These are phyloP conservation scores for Talaromyces trachyspermus DNA, from an alignment of 495 filamentous ascomycete species.

Conservation along the genomic window DNA sequence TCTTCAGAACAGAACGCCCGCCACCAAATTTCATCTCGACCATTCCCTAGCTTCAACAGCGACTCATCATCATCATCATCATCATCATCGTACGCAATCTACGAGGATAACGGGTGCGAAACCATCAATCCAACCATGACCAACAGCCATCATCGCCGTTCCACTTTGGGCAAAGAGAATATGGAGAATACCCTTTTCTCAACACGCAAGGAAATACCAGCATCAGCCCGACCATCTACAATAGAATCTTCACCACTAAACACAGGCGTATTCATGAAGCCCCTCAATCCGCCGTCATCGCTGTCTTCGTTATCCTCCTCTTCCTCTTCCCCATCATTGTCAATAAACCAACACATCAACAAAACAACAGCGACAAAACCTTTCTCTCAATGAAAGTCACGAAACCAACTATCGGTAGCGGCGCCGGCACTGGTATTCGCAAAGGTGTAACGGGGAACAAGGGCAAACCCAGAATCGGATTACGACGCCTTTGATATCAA, in stretches of 20 bases:
- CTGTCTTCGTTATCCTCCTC: no score
- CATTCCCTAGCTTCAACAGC: neutral
- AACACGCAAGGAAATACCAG: neutral
- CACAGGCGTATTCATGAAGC: neutral
- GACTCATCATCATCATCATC: neutral
- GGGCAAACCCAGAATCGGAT: constrained; percentile 31
- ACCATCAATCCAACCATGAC: constrained; percentile 10
- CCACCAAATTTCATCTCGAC: neutral
- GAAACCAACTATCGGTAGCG: constrained; percentile 9
- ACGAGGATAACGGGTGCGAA: constrained; percentile 28
- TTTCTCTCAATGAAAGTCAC: constrained; percentile 10
- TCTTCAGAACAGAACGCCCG: neutral
- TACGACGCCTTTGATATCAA: constrained; percentile 28
- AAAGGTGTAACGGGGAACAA: constrained; percentile 21
- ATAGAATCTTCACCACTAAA: neutral
- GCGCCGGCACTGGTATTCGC: constrained; percentile 10
- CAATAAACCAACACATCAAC: neutral
- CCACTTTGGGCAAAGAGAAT: constrained; percentile 32
- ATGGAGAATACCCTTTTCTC: constrained; percentile 7
- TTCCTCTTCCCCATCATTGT: constrained; percentile 4
- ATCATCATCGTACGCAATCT: constrained; percentile 17
- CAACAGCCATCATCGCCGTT: constrained; percentile 12
- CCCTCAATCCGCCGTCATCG: constrained; percentile 3
- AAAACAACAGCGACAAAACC: neutral
- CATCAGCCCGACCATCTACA: neutral